phyloP scores from a whole-genome alignment of 2,329 filamentous ascomycete species.

The Ambrosiella beaveri region DNA sequence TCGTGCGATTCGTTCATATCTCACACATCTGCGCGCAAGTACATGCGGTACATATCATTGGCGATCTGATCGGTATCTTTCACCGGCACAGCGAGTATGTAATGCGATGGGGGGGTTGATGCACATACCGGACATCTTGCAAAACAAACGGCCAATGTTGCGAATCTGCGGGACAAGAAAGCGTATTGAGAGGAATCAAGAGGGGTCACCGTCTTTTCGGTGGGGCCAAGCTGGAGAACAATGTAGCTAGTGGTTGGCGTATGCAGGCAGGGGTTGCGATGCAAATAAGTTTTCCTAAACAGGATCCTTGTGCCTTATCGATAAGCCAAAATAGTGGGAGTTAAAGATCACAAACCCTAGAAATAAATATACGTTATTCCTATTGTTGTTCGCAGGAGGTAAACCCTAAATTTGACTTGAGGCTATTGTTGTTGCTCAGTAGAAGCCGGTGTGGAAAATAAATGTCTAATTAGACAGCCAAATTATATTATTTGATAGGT shows the following conservation, averaged over 20 bases:
- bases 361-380: too few species aligned
- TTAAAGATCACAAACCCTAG: neutral
- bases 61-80: neutral
- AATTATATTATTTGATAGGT: too few species aligned
- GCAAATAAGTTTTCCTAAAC: neutral
- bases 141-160: constrained; percentile 5
- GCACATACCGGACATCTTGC: constrained; percentile 10
- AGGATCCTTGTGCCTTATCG: constrained; percentile 1
- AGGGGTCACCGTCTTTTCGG: neutral
- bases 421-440: too few species aligned
- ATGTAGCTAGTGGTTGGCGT: neutral
- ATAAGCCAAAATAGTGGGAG: neutral
- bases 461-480: too few species aligned
- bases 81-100: neutral
- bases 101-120: neutral
- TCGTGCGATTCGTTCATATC: too few species aligned
- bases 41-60: too few species aligned
- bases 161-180: constrained; percentile 5
- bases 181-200: constrained; percentile 4
- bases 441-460: too few species aligned
- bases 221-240: neutral
- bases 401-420: neutral
- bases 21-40: too few species aligned
- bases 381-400: too few species aligned
- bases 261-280: neutral